A percentile compares a stretch with the other conserved stretches of the same genome.
Evolutionary conservation across 2,329 filamentous ascomycete species (phyloP).

Genomic region (Talaromyces funiculosus): DNA sequence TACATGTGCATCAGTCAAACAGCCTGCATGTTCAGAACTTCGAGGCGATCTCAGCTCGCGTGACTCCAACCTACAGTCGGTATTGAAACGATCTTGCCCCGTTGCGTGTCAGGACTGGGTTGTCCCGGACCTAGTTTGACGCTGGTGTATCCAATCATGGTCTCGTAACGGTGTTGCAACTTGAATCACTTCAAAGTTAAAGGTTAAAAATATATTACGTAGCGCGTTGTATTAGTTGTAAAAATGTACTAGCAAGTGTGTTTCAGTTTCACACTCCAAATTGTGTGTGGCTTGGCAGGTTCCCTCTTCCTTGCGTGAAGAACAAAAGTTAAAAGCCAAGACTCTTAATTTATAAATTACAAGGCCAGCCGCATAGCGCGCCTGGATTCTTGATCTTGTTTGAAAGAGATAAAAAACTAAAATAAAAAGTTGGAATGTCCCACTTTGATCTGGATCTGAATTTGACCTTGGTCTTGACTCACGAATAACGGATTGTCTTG

Average conservation of each 20-base stretch:
- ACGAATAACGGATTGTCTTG: neutral
- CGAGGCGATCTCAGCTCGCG: neutral
- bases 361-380: neutral
- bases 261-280: neutral
- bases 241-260: neutral
- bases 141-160: neutral
- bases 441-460: neutral
- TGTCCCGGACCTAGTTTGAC: neutral
- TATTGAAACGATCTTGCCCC: too few species aligned
- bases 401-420: neutral
- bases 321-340: neutral
- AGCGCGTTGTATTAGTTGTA: too few species aligned
- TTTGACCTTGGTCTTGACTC: neutral
- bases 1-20: neutral
- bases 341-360: neutral
- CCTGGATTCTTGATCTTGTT: neutral
- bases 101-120: neutral
- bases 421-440: slow-evolving; percentile 1
- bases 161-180: too few species aligned
- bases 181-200: too few species aligned
- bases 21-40: neutral
- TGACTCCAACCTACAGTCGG: neutral
- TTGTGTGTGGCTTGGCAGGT: neutral
- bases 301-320: neutral
- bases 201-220: too few species aligned